Evolutionary conservation across 306 rosid species (phyloP).

Genomic region (Glycine tomentella): DNA sequence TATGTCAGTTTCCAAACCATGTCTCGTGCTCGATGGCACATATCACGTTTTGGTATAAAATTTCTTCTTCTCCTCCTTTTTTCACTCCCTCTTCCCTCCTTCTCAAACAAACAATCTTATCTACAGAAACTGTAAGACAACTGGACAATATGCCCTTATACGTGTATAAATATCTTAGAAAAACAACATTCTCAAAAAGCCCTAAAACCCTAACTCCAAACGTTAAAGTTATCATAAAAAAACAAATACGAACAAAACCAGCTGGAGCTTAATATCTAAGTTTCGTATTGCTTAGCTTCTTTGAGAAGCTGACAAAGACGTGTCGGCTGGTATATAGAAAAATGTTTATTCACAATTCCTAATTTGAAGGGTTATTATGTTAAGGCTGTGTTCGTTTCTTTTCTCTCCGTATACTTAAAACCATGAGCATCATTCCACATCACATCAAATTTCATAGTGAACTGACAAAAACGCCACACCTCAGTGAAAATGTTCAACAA

Average conservation of each 20-base stretch:
- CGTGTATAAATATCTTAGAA: constrained; percentile 8
- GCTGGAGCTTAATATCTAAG: constrained; percentile 60
- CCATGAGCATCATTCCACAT: constrained; percentile 39
- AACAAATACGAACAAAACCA: constrained; percentile 21
- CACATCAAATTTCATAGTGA: constrained; percentile 4
- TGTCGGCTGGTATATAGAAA: constrained; percentile 55
- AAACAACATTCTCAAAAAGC: constrained; percentile 43
- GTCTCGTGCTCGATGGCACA: constrained; percentile 36
- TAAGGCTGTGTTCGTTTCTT: constrained; percentile 17
- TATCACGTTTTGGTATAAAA: constrained; percentile 36
- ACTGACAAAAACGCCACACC: constrained; percentile 35
- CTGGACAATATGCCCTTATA: constrained; percentile 10
- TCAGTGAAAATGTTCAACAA: constrained; percentile 19
- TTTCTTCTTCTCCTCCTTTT: constrained; percentile 32
- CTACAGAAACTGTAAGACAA: constrained; percentile 15
- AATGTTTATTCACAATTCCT: constrained; percentile 10
- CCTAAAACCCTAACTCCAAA: constrained; percentile 46
- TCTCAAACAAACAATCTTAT: constrained; percentile 27
- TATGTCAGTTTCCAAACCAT: neutral
- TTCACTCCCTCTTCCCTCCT: constrained; percentile 26
- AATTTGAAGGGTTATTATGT: constrained; percentile 22
- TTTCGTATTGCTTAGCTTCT: constrained; percentile 66
- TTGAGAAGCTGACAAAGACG: constrained; percentile 54
- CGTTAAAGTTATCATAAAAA: constrained; percentile 49
- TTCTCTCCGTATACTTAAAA: neutral